Base-by-base conservation (phyloP, 2,329 filamentous ascomycete species). In the Lecanicillium sp. region DNA sequence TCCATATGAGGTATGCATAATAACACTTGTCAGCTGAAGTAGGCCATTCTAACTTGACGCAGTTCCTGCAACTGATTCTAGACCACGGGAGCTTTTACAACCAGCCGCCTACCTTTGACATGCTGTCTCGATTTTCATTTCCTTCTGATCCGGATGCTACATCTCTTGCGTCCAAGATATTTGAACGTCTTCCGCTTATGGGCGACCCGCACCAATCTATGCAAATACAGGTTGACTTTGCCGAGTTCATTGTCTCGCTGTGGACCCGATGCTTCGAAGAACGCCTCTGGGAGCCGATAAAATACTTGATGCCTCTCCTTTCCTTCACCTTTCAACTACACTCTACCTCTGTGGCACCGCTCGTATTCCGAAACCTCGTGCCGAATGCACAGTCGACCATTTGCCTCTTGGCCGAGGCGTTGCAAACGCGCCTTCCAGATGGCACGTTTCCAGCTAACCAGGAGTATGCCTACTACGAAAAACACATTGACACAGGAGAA, bases 251-350 rank as follows among this genome's bases (percentile, higher is more conserved):
- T 15, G 69, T 86, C 36, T 66, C 71, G 13, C 57, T 90, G 12
- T 90, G 86, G 84, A 68, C 69, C 13, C 71, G 69, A 15, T 88
- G 84, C 53, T 61, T 81, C 6, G 64, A 72, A 10, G 83, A 89
- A 49, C 66, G 68, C 46, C 65, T 77, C 58, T 77, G 79, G 51
- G 64, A 66, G 10, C 81, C 84, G 0, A 67, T 88, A 29, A 74
- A 73, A 45, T 67, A 86, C 28, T 62, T 90, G 4, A 64, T 84
- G 17, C 73, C 81, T 17, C 64, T 86, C 25, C 53, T 87, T 11
- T 67, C 72, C 11, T 81, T 82, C 44, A 73, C 80, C 1, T 61
- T 88, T 4, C 71, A 77, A 33, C 65, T 77, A 4, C 74, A 85
- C 51, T 73, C 77, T 0, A 64, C 70, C 3, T 65, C 68, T 6